These are phyloP conservation scores for Fusarium piperis DNA, from an alignment of 2,329 filamentous ascomycete genomes.

Conservation along the genomic window DNA sequence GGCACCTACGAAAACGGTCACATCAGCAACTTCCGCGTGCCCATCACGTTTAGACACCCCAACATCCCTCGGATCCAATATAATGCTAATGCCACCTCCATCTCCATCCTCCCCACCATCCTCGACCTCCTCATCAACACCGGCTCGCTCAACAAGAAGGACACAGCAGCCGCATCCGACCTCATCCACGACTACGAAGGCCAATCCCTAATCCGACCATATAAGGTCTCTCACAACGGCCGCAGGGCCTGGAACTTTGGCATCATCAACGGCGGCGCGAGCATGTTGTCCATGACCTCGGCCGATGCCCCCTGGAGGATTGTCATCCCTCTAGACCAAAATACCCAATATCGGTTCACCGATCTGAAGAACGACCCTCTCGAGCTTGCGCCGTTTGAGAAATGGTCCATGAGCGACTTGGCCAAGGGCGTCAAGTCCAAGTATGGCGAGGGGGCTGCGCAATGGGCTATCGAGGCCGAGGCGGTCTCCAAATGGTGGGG, in stretches of 20 bases:
- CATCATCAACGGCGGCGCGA: slow-evolving; percentile 47
- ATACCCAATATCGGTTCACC: slow-evolving; percentile 48
- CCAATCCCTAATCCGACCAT: slow-evolving; percentile 46
- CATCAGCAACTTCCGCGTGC: slow-evolving; percentile 47
- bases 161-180: slow-evolving; percentile 39
- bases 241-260: slow-evolving; percentile 48
- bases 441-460: slow-evolving; percentile 30
- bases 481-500: slow-evolving; percentile 36
- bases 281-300: slow-evolving; percentile 46
- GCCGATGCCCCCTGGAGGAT: slow-evolving; percentile 46
- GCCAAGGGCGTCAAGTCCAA: slow-evolving; percentile 34
- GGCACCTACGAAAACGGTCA: slow-evolving; percentile 49
- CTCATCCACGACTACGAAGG: slow-evolving; percentile 48
- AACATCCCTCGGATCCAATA: slow-evolving; percentile 45
- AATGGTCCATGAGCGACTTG: slow-evolving; percentile 40
- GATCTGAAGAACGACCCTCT: slow-evolving; percentile 43
- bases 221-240: slow-evolving; percentile 37
- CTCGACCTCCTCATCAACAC: slow-evolving; percentile 49
- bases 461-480: slow-evolving; percentile 43
- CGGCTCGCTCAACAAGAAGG: slow-evolving; percentile 43
- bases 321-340: slow-evolving; percentile 46
- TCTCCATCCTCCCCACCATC: slow-evolving; percentile 49
- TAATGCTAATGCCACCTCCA: slow-evolving; percentile 44
- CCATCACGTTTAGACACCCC: slow-evolving; percentile 47
- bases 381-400: slow-evolving; percentile 41